Percentiles rank a stretch among this genome's conserved stretches.
Conservation (phyloP, 345 rosid species). For the Gossypium mustelinum region DNA sequence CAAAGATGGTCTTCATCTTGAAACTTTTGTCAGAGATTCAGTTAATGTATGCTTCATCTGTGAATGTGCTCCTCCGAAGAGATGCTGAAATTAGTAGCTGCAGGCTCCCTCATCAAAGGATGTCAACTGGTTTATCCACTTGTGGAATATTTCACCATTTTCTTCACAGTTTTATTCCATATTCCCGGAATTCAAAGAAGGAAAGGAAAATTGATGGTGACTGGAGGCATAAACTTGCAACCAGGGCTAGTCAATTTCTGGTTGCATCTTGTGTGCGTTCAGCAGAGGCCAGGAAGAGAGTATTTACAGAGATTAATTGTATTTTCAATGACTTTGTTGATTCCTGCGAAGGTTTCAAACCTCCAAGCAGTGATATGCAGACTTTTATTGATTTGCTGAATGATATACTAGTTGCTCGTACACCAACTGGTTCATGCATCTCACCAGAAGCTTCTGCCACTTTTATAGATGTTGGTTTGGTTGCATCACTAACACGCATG, state of each 20-base stretch:
- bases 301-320: conserved; percentile 63
- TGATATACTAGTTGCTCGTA: conserved; percentile 82
- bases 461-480: conserved; percentile 83
- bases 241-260: conserved; percentile 74
- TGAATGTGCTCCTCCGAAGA: conserved; percentile 73
- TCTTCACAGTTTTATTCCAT: conserved; percentile 69
- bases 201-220: conserved; percentile 75
- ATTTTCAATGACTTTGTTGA: conserved; percentile 66
- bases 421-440: conserved; percentile 78
- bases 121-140: conserved; percentile 29
- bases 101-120: conserved; percentile 52
- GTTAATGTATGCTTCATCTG: conserved; percentile 77
- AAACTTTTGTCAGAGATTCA: conserved; percentile 87
- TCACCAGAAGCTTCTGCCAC: conserved; percentile 87
- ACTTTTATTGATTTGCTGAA: conserved; percentile 71
- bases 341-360: conserved; percentile 48
- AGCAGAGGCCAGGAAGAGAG: conserved; percentile 82
- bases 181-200: conserved; percentile 54
- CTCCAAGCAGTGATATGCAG: conserved; percentile 65
- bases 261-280: conserved; percentile 93
- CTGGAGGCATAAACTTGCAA: conserved; percentile 86
- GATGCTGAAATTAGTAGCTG: conserved; percentile 67
- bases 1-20: conserved; percentile 80
- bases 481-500: conserved; percentile 69
- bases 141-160: conserved; percentile 82